A percentile compares a stretch with the other conserved stretches of the same genome.
Evolutionary conservation across 108 stramenopile genomes (phyloP).

Genomic region (Licmophora abbreviata): DNA sequence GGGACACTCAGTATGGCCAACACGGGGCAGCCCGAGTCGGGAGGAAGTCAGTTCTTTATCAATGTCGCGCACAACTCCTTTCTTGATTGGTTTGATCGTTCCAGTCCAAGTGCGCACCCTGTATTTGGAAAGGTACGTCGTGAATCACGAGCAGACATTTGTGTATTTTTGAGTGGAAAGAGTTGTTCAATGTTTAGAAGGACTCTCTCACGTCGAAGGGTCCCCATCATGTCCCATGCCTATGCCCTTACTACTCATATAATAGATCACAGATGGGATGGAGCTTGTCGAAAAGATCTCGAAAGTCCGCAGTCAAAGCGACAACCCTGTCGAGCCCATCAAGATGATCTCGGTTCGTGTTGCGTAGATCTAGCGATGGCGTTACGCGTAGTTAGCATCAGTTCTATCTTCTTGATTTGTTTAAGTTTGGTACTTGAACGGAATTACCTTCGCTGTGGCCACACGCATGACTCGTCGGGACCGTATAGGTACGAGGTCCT

Average conservation of each 20-base stretch:
- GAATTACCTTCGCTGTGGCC: too few relatives aligned
- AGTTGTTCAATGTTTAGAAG: too few relatives aligned
- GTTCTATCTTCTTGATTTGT: too few relatives aligned
- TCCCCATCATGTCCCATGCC: not conserved
- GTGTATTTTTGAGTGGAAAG: not conserved
- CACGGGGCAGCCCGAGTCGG: slow-evolving; percentile 24
- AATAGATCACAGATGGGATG: slow-evolving; percentile 28
- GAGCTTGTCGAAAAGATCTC: slow-evolving; percentile 41
- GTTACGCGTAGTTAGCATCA: too few relatives aligned
- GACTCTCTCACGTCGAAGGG: too few relatives aligned
- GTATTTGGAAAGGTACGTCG: slow-evolving; percentile 55
- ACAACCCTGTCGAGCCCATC: slow-evolving; percentile 45
- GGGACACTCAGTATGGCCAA: slow-evolving; percentile 45
- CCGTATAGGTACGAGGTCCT: not conserved
- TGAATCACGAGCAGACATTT: not conserved
- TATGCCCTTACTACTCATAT: not conserved
- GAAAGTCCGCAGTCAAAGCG: slow-evolving; percentile 42
- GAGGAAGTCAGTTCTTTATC: slow-evolving; percentile 66
- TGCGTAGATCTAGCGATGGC: slow-evolving; percentile 24
- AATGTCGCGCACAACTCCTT: slow-evolving; percentile 62
- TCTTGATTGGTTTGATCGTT: slow-evolving; percentile 61
- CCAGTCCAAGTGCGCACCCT: slow-evolving; percentile 48
- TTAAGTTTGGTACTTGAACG: not conserved
- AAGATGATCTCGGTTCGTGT: slow-evolving; percentile 55
- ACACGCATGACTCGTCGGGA: too few relatives aligned